Evolutionary conservation across 2,329 filamentous ascomycete genomes (phyloP), one percentile per base, ranked within the genome.

Genomic region (Chalara sp.): DNA sequence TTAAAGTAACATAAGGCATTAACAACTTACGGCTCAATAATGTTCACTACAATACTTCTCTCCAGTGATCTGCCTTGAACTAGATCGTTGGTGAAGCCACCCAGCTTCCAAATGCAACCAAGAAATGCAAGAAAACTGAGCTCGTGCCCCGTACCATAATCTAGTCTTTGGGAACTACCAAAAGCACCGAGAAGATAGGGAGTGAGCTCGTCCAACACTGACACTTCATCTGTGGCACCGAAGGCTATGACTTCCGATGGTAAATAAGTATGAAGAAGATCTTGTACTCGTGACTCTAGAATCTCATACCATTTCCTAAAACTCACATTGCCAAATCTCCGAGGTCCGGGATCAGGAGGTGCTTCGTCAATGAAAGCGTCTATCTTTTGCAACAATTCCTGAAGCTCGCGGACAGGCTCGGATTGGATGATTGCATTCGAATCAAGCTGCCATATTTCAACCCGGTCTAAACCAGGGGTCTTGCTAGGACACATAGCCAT

Each of bases 111-210:
- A 5, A 99, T 73, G 53, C 87, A 84, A 5, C 83, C 91, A 5
- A 99, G 67, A 56, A 99, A 99, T 1, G 93, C 92, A 6, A 97
- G 68, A 62, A 99, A 99, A 69, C 88, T 96, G 47, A 99, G 73
- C 65, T 99, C 93, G 67, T 99, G 93, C 0, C 93, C 93, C 0
- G 93, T 97, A 1, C 93, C 93, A 64, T 96, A 99, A 69, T 99
- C 93, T 30, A 99, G 74, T 49, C 93, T 76, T 62, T 96, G 89
- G 0, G 88, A 69, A 64, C 90, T 97, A 4, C 93, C 93, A 69
- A 96, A 96, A 5, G 80, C 81, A 11, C 90, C 91, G 4, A 95
- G 68, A 1, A 99, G 78, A 66, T 99, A 99, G 41, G 80, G 76
- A 51, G 74, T 76, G 6, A 96, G 71, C 68, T 97, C 92, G 45